Evolutionary conservation across 768 basidiomycete species (phyloP), one percentile per base, ranked within the genome.

Genomic region (Leccinum broughii): DNA sequence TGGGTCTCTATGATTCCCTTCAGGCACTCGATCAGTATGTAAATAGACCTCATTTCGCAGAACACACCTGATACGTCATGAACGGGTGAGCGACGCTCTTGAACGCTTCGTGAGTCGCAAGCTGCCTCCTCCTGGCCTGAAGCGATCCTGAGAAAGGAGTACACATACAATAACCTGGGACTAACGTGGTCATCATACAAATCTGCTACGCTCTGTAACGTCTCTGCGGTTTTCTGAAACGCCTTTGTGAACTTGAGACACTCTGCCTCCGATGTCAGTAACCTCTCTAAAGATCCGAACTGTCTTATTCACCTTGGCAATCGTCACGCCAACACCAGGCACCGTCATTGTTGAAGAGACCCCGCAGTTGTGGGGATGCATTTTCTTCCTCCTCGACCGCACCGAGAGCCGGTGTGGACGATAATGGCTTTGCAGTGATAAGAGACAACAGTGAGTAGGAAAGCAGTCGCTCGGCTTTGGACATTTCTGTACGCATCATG

Each of bases 271-370:
- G 26, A 15, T 13, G 20, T 53, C 13, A 53, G 20, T 20, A n/a
- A 35, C 20, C 32, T 41, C 17, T 41, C 41, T 41, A 17, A n/a
- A n/a, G 8, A 41, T n/a, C 1, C 26, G 20, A 10, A 34, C n/a
- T 17, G n/a, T 53, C 32, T 22, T 41, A 10, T 41, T 41, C n/a
- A 53, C 52, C 52, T 70, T 81, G 73, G 69, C 92, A 93, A 3
- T 80, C 80, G 56, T 94, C 90, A 26, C 86, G 80, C 92, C 92
- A 95, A 71, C 92, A 93, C 90, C 93, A 91, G 3, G 90, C 92
- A 1, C 90, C 88, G 26, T 90, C 83, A 9, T 79, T 77, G 63
- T 93, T 93, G 56, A 85, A 66, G 54, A 88, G 68, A 0, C 89
- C 88, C 59, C 80, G 84, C n/a, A 70, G 70, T 57, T 79, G 80